Evolutionary conservation across 1,139 yeast species (phyloP).

Genomic region (Protomyces inouyei): DNA sequence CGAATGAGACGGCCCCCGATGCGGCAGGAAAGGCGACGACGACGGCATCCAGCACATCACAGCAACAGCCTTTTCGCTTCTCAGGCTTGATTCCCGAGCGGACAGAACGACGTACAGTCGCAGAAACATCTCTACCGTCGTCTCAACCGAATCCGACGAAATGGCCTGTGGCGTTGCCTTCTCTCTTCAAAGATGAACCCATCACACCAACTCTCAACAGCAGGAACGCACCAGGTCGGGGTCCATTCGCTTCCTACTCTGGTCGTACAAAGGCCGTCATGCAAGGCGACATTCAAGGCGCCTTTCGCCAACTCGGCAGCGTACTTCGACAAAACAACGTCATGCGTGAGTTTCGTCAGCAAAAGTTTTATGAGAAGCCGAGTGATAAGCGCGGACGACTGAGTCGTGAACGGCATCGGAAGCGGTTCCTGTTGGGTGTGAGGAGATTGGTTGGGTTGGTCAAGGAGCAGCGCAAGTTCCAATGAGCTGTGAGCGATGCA

Average conservation of each 20-base stretch:
- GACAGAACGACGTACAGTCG: neutral
- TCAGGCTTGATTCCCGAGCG: neutral
- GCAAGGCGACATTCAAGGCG: constrained; percentile 14
- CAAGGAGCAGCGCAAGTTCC: constrained; percentile 26
- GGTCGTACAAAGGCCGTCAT: constrained; percentile 23
- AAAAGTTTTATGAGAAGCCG: constrained; percentile 29
- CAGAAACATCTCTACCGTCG: neutral
- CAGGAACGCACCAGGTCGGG: neutral
- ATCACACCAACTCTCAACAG: neutral
- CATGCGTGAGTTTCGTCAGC: constrained; percentile 15
- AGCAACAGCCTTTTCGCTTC: neutral
- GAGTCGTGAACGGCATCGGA: constrained; percentile 28
- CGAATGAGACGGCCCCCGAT: too few relatives aligned
- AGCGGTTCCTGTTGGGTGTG: constrained; percentile 26
- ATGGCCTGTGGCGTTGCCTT: neutral
- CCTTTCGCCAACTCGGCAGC: constrained; percentile 5
- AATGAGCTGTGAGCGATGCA: neutral
- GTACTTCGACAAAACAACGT: constrained; percentile 20
- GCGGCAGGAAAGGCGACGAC: too few relatives aligned
- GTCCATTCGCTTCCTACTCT: constrained; percentile 13
- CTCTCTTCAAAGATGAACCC: neutral
- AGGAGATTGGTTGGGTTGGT: constrained; percentile 26
- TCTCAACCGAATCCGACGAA: neutral
- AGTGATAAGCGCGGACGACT: constrained; percentile 27
- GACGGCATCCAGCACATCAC: too few relatives aligned